Evolutionary conservation across 495 filamentous ascomycete species (phyloP), one percentile per base, ranked within the genome.

Genomic region (Immersiella caudata): DNA sequence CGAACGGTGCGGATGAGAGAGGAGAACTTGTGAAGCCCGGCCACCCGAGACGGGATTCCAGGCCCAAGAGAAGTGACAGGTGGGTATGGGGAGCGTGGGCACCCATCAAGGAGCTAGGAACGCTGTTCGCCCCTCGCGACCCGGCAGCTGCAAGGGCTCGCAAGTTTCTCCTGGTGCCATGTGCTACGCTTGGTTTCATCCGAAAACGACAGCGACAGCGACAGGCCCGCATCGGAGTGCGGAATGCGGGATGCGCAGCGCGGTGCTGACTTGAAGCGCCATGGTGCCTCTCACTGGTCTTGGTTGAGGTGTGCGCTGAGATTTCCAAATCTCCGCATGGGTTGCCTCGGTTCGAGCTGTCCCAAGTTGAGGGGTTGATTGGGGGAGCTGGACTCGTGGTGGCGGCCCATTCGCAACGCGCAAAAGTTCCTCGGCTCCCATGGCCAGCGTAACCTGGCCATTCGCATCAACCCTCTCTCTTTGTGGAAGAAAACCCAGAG

Each of bases 321-420:
- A 57, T 26, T 26, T 57, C 54, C 18, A 57, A 57, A 57, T 57
- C 54, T 57, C 54, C 20, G 54, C 18, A 25, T 25, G 54, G 22
- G 54, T 16, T 57, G 22, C 54, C 54, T 57, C 54, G 54, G 54
- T 21, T 26, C 12, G 54, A 22, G 12, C n/a, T 57, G 4, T 6
- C 22, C 54, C 22, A 12, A 18, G 16, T 14, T 57, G 54, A 57
- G 54, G 54, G 54, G 54, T 46, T 46, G 40, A 46, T 46, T 46
- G 40, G 40, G 40, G 40, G 40, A 46, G 40, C 40, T 18, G 9
- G 40, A 46, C 5, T 46, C 16, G 5, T 12, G 16, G 40, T 14
- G 40, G 16, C 11, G 40, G 40, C 29, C 29, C 29, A 33, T 33
- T 33, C 29, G 29, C 29, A 33, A 8, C 11, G 40, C 2, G 11